Evolutionary conservation across 495 filamentous ascomycete species (phyloP), one percentile per base, ranked within the genome.

Genomic region (Trichoderma erinaceum): DNA sequence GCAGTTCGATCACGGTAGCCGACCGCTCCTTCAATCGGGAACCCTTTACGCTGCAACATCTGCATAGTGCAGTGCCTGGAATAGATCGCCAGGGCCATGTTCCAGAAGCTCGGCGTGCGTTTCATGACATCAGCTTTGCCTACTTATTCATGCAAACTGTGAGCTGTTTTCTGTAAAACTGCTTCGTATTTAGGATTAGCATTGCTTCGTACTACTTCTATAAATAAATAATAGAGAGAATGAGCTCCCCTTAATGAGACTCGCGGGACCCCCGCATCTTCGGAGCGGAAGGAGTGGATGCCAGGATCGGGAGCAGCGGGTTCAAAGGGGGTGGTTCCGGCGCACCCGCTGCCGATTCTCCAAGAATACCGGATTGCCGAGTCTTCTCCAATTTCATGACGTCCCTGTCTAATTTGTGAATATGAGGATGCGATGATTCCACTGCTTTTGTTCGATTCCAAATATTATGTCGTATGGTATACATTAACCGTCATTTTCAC

Each of bases 201-300:
- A 48, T 48, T 48, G 6, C 12, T n/a, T 48, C 44, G 44, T 48
- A 13, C 44, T 15, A 48, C 15, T 52, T 8, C 18, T 52, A 52
- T n/a, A 21, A 52, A 21, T 52, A 52, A 21, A 2, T 8, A 10
- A 23, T 0, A 6, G 21, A 0, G 32, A 2, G 25, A 4, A 16
- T n/a, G 7, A 4, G 44, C n/a, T 29, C 44, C 7, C 44, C 12
- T 13, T 13, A 29, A 25, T 13, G 13, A 32, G 56, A 13, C 11
- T 61, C 10, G 23, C 56, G 56, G 56, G 23, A 32, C 27, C 56
- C 56, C 56, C 56, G 56, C 25, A 27, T 12, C 23, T 13, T 25
- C 23, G 56, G 56, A 13, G 56, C 56, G 56, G 56, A 61, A 61
- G 23, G 56, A 25, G 16, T 61, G 56, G 23, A 56, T 56, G 50